Percentiles rank a stretch among this genome's conserved stretches.
Evolutionary conservation across 768 basidiomycete species (phyloP).

Genomic region (Mycena maculata): DNA sequence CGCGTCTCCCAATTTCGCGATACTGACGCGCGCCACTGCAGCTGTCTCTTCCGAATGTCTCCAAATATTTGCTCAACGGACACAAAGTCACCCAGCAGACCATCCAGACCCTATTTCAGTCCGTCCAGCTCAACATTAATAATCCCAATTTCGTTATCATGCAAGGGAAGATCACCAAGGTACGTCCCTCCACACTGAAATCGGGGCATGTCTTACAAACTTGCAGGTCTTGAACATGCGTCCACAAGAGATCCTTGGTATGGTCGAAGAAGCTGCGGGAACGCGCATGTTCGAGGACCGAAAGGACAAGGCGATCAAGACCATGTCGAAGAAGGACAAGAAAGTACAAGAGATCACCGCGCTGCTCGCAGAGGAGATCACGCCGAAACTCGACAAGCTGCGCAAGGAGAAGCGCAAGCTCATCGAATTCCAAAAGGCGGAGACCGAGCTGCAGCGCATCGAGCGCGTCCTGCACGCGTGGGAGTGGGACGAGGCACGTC

Average conservation of each 20-base stretch:
- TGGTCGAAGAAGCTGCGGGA: constrained; percentile 98
- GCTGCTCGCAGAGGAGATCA: constrained; percentile 89
- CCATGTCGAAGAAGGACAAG: constrained; percentile 98
- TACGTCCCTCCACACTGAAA: constrained; percentile 39
- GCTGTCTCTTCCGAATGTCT: constrained; percentile 93
- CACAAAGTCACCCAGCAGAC: constrained; percentile 90
- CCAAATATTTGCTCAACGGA: constrained; percentile 96
- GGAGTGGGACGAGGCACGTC: constrained; percentile 81
- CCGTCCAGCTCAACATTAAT: constrained; percentile 98
- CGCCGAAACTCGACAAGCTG: constrained; percentile 92
- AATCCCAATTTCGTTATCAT: constrained; percentile 99
- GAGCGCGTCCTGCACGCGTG: constrained; percentile 85
- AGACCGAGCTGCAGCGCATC: constrained; percentile 87
- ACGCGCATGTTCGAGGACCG: constrained; percentile 99
- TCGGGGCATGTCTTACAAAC: not conserved
- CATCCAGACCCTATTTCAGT: constrained; percentile 93
- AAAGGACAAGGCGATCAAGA: constrained; percentile 96
- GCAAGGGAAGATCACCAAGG: constrained; percentile 99
- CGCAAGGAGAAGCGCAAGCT: constrained; percentile 90
- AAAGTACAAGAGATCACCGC: constrained; percentile 89
- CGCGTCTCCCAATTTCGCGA: not conserved
- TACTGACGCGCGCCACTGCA: constrained; percentile 44
- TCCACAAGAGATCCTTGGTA: constrained; percentile 95
- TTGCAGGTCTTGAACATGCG: constrained; percentile 93
- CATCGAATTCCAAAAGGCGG: constrained; percentile 90